Percentiles rank a stretch among this genome's conserved stretches.
These are phyloP conservation scores for Uronychia setigera DNA, from an alignment of 73 alveolate genomes.

Conservation along the genomic window DNA sequence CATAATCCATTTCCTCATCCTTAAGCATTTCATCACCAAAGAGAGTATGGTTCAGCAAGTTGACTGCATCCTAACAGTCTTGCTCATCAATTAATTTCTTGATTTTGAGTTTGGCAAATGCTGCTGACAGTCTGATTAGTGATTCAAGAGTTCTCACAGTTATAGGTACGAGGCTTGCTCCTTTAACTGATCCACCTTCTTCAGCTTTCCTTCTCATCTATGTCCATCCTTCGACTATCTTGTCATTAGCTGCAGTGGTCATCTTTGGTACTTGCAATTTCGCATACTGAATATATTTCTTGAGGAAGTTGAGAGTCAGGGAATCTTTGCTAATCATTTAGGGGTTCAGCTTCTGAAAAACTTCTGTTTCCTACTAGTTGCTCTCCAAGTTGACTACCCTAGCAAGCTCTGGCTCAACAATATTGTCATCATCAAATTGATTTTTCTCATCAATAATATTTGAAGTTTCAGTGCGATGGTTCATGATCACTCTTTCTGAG, in stretches of 20 bases:
- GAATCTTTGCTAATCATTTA: constrained; percentile 25
- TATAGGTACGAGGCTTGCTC: constrained; percentile 79
- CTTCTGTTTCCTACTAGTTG: constrained; percentile 39
- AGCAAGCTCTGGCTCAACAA: constrained; percentile 12
- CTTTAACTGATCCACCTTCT: constrained; percentile 54
- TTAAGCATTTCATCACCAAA: constrained; percentile 78
- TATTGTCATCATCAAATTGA: constrained; percentile 24
- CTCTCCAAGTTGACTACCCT: constrained; percentile 9
- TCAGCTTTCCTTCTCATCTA: constrained; percentile 83
- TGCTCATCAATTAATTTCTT: constrained; percentile 60
- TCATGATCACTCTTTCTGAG: constrained; percentile 91
- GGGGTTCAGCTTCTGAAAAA: constrained; percentile 6
- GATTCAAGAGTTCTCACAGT: constrained; percentile 98
- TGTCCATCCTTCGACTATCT: constrained; percentile 79
- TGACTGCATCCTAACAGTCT: constrained; percentile 84
- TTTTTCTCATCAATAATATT: constrained; percentile 18
- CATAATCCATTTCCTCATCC: constrained; percentile 61
- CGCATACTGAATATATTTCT: constrained; percentile 94
- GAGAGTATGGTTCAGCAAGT: constrained; percentile 73
- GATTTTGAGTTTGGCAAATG: constrained; percentile 93
- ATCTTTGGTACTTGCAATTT: constrained; percentile 83
- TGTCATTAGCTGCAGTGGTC: constrained; percentile 76
- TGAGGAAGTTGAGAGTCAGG: constrained; percentile 87
- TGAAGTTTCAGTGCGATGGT: constrained; percentile 80
- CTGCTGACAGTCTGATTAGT: constrained; percentile 94